Evolutionary conservation across 345 rosid species (phyloP).

Genomic region (Lagerstroemia speciosa): DNA sequence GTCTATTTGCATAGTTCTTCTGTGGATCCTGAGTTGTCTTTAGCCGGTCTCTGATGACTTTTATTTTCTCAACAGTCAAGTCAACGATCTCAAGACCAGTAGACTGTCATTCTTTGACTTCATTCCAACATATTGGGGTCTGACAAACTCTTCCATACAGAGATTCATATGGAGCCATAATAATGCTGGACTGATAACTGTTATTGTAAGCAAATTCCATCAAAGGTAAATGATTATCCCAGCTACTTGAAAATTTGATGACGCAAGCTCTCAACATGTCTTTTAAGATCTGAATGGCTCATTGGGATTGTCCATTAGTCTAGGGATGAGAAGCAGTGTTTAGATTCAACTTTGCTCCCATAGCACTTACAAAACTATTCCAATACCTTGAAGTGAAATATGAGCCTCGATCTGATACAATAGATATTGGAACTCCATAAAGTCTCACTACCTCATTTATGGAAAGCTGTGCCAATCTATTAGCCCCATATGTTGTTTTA

Average conservation of each 20-base stretch:
- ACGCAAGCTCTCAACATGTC: background rate
- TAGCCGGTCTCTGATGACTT: background rate
- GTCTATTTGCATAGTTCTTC: background rate
- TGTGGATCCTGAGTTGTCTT: background rate
- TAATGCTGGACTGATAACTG: background rate
- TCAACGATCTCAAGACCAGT: background rate
- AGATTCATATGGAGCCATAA: conserved; percentile 1
- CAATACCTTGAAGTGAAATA: background rate
- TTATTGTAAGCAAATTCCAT: background rate
- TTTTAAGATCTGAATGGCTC: background rate
- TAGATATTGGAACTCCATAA: background rate
- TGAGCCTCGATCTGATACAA: background rate
- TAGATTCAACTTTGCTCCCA: background rate
- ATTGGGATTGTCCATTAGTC: background rate
- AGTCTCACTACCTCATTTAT: background rate
- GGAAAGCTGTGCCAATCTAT: background rate
- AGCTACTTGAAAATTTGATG: background rate
- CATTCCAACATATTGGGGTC: background rate
- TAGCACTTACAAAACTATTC: background rate
- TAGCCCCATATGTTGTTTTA: no score
- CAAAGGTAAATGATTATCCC: background rate
- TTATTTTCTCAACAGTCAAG: background rate
- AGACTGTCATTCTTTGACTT: background rate
- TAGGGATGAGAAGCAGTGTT: background rate
- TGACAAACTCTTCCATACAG: no score